Evolutionary conservation across 768 basidiomycete species (phyloP).

Genomic region (Lactarius hengduanensis): DNA sequence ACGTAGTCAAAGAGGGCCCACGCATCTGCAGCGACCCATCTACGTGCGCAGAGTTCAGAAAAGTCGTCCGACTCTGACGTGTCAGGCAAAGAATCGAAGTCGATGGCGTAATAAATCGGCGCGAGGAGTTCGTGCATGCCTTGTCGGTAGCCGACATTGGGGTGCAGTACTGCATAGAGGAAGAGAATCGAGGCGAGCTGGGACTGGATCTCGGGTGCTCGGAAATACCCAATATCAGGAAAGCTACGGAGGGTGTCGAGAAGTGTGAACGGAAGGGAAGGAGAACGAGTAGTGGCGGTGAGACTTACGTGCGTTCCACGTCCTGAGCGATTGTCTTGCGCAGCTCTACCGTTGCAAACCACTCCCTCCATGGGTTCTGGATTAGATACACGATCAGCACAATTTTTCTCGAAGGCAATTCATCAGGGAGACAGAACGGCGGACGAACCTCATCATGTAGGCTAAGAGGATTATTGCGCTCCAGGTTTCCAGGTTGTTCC

Average conservation of each 20-base stretch:
- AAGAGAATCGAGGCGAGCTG: constrained; percentile 87
- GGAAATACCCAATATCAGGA: constrained; percentile 94
- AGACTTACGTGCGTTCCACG: constrained; percentile 87
- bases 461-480: constrained; percentile 79
- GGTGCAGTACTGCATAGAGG: constrained; percentile 74
- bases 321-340: constrained; percentile 90
- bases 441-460: constrained; percentile 63
- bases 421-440: constrained; percentile 5
- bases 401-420: background rate
- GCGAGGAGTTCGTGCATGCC: constrained; percentile 99
- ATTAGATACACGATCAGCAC: constrained; percentile 11
- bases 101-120: constrained; percentile 76
- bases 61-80: constrained; percentile 41
- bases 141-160: constrained; percentile 90
- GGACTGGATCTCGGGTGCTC: constrained; percentile 66
- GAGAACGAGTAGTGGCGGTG: background rate
- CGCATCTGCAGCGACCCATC: constrained; percentile 81
- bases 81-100: constrained; percentile 71
- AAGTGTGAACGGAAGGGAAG: background rate
- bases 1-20: constrained; percentile 78
- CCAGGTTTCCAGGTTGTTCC: constrained; percentile 45
- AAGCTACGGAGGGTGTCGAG: constrained; percentile 51
- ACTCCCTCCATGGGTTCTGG: constrained; percentile 93
- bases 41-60: constrained; percentile 59
- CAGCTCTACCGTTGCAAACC: constrained; percentile 88